These are phyloP conservation scores for Tolypocladium ophioglossoides DNA, from an alignment of 2,329 filamentous ascomycete species.

Conservation along the genomic window DNA sequence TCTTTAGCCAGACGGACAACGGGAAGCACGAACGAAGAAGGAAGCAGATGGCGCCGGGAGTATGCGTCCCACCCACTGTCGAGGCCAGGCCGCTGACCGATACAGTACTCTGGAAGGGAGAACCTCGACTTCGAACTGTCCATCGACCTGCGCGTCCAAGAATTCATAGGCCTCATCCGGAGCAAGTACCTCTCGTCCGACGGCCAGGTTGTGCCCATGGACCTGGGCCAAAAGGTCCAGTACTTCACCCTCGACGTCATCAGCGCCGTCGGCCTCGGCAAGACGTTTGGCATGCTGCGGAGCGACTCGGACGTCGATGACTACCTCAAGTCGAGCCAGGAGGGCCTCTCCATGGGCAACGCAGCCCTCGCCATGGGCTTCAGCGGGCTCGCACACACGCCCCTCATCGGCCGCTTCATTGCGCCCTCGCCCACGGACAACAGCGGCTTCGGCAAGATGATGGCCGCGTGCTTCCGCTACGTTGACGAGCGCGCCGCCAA, in stretches of 20 bases:
- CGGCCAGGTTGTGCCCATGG: slow-evolving; percentile 21
- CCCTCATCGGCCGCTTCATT: slow-evolving; percentile 15
- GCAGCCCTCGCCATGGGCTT: slow-evolving; percentile 16
- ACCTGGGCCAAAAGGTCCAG: slow-evolving; percentile 35
- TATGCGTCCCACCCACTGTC: slow-evolving; percentile 13
- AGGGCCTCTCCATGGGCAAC: slow-evolving; percentile 16
- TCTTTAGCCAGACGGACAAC: slow-evolving; percentile 40
- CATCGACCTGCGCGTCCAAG: slow-evolving; percentile 35
- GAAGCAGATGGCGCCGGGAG: slow-evolving; percentile 40
- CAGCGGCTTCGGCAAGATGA: slow-evolving; percentile 24
- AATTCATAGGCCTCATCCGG: slow-evolving; percentile 33
- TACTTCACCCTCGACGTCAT: slow-evolving; percentile 46
- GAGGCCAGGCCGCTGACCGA: not conserved
- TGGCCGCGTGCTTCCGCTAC: slow-evolving; percentile 15
- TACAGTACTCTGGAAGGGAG: slow-evolving; percentile 43
- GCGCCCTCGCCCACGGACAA: slow-evolving; percentile 15
- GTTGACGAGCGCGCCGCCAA: slow-evolving; percentile 15
- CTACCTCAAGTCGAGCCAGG: slow-evolving; percentile 25
- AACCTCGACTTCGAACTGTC: slow-evolving; percentile 37
- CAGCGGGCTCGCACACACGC: slow-evolving; percentile 17
- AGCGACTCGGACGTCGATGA: slow-evolving; percentile 32
- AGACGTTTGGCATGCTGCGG: slow-evolving; percentile 35
- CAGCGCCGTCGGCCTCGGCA: slow-evolving; percentile 37
- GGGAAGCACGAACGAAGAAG: slow-evolving; percentile 32
- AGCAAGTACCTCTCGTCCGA: slow-evolving; percentile 29